These are phyloP conservation scores for Fraxinus americana DNA, from an alignment of 257 asterid genomes.

Conservation along the genomic window DNA sequence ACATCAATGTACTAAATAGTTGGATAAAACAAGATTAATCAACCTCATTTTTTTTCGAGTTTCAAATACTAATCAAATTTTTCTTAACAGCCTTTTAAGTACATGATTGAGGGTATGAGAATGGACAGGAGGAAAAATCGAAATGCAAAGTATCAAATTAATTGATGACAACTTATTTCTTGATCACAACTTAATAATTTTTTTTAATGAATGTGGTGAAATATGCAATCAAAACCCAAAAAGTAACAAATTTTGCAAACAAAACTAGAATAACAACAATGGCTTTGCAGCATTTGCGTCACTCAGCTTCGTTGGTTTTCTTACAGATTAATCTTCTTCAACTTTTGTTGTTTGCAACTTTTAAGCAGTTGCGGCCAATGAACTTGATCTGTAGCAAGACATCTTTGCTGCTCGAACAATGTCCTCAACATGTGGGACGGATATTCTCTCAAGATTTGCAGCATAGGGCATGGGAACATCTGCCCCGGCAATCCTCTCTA, in stretches of 20 bases:
- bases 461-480: constrained; percentile 81
- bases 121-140: constrained; percentile 70
- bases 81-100: constrained; percentile 63
- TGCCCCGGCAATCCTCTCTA: constrained; percentile 66
- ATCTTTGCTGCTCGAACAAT: constrained; percentile 7
- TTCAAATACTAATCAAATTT: not conserved
- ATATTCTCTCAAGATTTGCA: constrained; percentile 69
- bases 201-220: too few species aligned
- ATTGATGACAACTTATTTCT: too few species aligned
- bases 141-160: constrained; percentile 33
- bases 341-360: not conserved
- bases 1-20: constrained; percentile 52
- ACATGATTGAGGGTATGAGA: constrained; percentile 92
- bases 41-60: not conserved
- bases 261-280: too few species aligned
- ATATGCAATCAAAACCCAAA: too few species aligned
- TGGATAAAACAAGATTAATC: not conserved
- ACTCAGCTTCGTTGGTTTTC: not conserved
- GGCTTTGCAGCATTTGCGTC: too few species aligned
- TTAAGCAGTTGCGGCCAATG: constrained; percentile 39
- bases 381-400: constrained; percentile 42
- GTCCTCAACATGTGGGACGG: constrained; percentile 59
- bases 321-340: not conserved
- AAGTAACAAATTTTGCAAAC: too few species aligned
- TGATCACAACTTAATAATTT: too few species aligned